Evolutionary conservation across 768 basidiomycete genomes (phyloP).

Genomic region (Boletus insuetus): DNA sequence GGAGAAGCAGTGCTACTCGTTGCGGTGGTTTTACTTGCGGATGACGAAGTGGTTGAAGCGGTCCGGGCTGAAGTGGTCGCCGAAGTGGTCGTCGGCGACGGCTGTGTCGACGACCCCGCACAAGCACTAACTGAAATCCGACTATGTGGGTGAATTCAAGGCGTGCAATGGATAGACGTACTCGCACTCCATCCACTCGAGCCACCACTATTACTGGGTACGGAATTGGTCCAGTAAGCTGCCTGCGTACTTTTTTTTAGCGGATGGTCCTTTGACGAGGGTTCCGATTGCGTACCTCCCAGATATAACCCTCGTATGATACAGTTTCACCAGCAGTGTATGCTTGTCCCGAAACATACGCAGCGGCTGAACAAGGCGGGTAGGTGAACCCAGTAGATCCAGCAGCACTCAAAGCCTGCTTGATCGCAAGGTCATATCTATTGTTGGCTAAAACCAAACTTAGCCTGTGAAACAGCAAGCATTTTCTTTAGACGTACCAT

Average conservation of each 20-base stretch:
- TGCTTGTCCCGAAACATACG: slow-evolving; percentile 45
- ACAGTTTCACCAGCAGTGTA: slow-evolving; percentile 54
- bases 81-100: slow-evolving; percentile 15
- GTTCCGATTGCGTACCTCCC: slow-evolving; percentile 43
- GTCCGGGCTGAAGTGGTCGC: background rate
- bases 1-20: slow-evolving; percentile 14
- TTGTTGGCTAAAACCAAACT: slow-evolving; percentile 43
- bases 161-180: slow-evolving; percentile 30
- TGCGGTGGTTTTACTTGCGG: slow-evolving; percentile 5
- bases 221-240: slow-evolving; percentile 53
- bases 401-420: slow-evolving; percentile 54
- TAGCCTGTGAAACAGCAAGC: background rate
- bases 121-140: slow-evolving; percentile 22
- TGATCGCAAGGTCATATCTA: slow-evolving; percentile 58
- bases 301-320: slow-evolving; percentile 60
- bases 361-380: slow-evolving; percentile 56
- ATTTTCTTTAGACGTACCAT: slow-evolving; percentile 14
- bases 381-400: slow-evolving; percentile 70
- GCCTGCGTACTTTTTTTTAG: slow-evolving; percentile 38
- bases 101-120: slow-evolving; percentile 7
- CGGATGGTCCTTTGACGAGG: background rate
- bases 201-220: slow-evolving; percentile 45
- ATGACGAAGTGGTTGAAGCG: slow-evolving; percentile 1
- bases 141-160: background rate
- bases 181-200: slow-evolving; percentile 66